Evolutionary conservation across 208 protist genomes (phyloP), one percentile per base, ranked within the genome.

Genomic region (Acanthamoeba sp.): DNA sequence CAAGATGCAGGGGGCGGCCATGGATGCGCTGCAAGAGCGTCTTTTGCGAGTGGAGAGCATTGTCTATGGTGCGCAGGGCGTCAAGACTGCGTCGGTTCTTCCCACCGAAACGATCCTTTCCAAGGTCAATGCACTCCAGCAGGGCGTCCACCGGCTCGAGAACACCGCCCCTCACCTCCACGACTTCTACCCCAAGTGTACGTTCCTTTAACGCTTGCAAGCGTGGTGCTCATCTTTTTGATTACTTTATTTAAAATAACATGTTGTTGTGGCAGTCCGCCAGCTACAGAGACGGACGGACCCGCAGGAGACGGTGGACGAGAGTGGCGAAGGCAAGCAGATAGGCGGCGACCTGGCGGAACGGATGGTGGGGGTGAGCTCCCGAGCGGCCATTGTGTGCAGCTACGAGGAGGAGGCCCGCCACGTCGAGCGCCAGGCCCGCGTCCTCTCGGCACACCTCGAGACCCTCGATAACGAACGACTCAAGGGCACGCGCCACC

Each of bases 171-270:
- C 80, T 24, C 80, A 89, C 42, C 32, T 89, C 18, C 45, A 89
- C 16, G 80, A 89, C 52, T 89, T 89, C 29, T 59, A 89, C 42
- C 27, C 9, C n/a, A 89, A 89, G 52, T 89, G 80, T 89, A 89
- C 32, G 42, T 87, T 9, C 45, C 16, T 6, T 24, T 45, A 10
- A 3, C 36, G 22, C 9, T 52, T 36, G 10, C n/a, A 66, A 2
- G n/a, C n/a, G n/a, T n/a, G n/a, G 1, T n/a, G 34, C 38, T 59
- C 40, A 48, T 52, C 5, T 78, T 78, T 78, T 78, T 78, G 1
- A 2, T n/a, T 48, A 14, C 38, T 78, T 48, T 78, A 45, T 78
- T 78, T 32, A 40, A 76, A 6, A 29, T 76, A n/a, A 69, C 5
- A 69, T 69, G 4, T 69, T 36, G 9, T 32, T 73, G 12, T 27